Base-by-base conservation (phyloP, 2,329 filamentous ascomycete species). In the Fusarium citri region DNA sequence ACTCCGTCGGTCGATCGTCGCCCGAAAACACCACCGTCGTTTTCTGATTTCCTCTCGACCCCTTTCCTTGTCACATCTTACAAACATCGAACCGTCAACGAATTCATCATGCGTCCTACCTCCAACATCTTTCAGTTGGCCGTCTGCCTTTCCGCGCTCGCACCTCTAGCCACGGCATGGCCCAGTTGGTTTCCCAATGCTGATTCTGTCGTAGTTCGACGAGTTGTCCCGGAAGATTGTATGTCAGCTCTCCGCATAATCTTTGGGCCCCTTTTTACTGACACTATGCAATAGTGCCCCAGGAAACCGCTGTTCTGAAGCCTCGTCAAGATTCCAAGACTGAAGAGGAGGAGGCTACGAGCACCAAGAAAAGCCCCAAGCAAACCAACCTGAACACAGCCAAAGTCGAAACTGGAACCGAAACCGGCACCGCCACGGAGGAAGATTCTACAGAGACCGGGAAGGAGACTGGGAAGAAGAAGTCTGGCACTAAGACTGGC, bases 161-260 rank as follows among this genome's bases (percentile, higher is more conserved):
- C 85, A 11, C 81, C 84, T 18, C 69, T 87, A 23, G 83, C 83
- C n/a, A 82, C 85, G 56, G 87, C 84, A 59, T 89, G 87, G 87
- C 84, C 87, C 22, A 79, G 77, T 66, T 88, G 85, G 83, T 78
- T 89, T 40, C 87, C 87, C 20, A 82, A 86, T 15, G 49, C 84
- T 37, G 84, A 89, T 68, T 76, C 84, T 16, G 75, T 91, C 37
- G 79, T 89, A 42, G 86, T 65, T 14, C 34, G 40, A 54, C 51
- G 59, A 28, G 61, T 72, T 50, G 51, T 48, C 12, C 26, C 58
- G 10, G 41, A 66, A 62, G 49, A 60, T 23, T 43, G 68, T 71
- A 69, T 20, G 68, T 20, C 34, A 22, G 25, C n/a, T 45, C 45
- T 31, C 10, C 23, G 5, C 16, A 30, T 31, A n/a, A 11, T 15